phyloP scores from a whole-genome alignment of 495 filamentous ascomycete species.

The Jackrogersella minutella region DNA sequence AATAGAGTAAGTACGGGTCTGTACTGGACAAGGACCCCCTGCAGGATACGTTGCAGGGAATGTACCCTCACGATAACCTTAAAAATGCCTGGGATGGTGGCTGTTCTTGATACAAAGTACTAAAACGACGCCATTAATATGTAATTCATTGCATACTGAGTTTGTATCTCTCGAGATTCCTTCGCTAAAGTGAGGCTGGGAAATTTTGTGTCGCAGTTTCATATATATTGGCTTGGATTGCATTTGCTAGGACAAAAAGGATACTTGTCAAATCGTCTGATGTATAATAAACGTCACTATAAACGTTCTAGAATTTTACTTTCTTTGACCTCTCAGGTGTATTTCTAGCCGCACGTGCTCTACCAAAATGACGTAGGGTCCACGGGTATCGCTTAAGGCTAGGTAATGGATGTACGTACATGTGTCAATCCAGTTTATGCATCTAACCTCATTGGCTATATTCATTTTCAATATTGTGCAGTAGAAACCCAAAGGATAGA shows the following conservation, averaged over 20 bases:
- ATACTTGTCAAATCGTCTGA: conserved; percentile 18
- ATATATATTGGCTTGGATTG: not conserved
- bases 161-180: not conserved
- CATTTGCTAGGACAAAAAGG: conserved; percentile 4
- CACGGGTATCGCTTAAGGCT: too few species aligned
- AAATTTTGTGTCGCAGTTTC: not conserved
- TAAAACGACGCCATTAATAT: not conserved
- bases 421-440: not conserved
- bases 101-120: not conserved
- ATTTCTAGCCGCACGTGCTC: conserved; percentile 17
- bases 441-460: not conserved
- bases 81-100: conserved; percentile 16
- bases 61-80: conserved; percentile 36
- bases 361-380: conserved; percentile 23
- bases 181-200: not conserved
- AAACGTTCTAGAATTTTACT: conserved; percentile 11
- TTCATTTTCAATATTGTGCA: not conserved
- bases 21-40: conserved; percentile 26
- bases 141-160: not conserved
- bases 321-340: conserved; percentile 20
- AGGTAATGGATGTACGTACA: not conserved
- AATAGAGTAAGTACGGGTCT: conserved; percentile 27
- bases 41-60: conserved; percentile 29
- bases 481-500: not conserved
- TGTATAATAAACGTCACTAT: not conserved